Conservation (phyloP, 768 basidiomycete genomes). For the Polyporus arcularius region DNA sequence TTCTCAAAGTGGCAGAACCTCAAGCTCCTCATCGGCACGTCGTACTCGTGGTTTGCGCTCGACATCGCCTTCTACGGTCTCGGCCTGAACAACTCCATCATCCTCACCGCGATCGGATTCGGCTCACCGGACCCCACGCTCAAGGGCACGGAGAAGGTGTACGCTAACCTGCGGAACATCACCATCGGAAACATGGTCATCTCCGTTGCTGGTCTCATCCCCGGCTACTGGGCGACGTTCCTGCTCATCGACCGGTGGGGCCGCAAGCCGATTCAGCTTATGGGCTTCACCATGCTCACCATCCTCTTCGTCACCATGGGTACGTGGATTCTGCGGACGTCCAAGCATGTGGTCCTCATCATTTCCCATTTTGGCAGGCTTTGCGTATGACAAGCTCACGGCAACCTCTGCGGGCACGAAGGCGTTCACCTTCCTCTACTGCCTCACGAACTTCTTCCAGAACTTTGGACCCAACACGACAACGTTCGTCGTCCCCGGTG, state of each 20-base stretch:
- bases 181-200: conserved; percentile 78
- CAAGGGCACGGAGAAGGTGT: conserved; percentile 41
- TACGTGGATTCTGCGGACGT: not conserved
- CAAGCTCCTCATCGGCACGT: conserved; percentile 63
- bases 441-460: conserved; percentile 88
- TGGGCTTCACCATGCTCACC: conserved; percentile 38
- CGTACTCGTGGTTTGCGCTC: conserved; percentile 89
- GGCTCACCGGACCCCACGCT: conserved; percentile 46
- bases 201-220: conserved; percentile 76
- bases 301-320: conserved; percentile 35
- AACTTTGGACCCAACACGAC: conserved; percentile 85
- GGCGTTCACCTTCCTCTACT: conserved; percentile 82
- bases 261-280: conserved; percentile 59
- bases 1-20: conserved; percentile 82
- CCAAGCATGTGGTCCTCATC: not conserved
- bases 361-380: conserved; percentile 43
- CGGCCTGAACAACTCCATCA: conserved; percentile 78
- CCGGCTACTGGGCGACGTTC: conserved; percentile 71
- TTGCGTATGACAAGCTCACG: conserved; percentile 61
- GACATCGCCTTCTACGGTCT: conserved; percentile 92
- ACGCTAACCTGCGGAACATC: conserved; percentile 61
- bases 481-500: conserved; percentile 81
- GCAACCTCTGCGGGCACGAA: conserved; percentile 43
- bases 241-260: conserved; percentile 78
- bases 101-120: conserved; percentile 75